Percentiles rank a stretch among this genome's conserved stretches.
phyloP scores from a whole-genome alignment of 2,329 filamentous ascomycete species.

The Curvularia hawaiiensis region DNA sequence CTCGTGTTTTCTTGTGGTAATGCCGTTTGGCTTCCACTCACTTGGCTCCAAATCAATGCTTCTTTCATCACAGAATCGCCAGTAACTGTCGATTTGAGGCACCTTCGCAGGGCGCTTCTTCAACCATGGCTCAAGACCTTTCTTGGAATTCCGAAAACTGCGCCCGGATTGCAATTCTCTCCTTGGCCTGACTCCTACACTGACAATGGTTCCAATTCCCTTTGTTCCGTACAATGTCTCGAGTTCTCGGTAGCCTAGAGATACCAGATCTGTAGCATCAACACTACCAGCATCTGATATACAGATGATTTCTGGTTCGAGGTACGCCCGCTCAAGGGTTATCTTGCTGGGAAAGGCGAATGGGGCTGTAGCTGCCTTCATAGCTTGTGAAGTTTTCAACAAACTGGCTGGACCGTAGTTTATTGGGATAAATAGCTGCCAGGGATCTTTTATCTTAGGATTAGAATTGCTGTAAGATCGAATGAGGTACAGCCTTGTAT shows the following conservation, averaged over 20 bases:
- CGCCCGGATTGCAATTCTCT: too few relatives aligned
- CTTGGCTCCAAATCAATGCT: neutral
- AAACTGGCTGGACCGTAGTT: neutral
- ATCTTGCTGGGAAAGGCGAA: neutral
- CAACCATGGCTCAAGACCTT: too few relatives aligned
- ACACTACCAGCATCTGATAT: neutral
- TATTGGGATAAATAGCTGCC: too few relatives aligned
- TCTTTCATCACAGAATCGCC: neutral
- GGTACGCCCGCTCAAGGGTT: too few relatives aligned
- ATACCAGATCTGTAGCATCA: neutral
- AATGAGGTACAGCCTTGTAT: neutral
- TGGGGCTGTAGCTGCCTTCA: neutral
- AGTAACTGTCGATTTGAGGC: too few relatives aligned
- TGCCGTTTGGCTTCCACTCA: neutral
- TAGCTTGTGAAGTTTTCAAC: neutral
- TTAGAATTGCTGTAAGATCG: too few relatives aligned
- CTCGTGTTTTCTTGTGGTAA: too few relatives aligned
- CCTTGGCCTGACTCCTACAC: neutral
- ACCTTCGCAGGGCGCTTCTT: too few relatives aligned
- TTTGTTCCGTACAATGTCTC: neutral
- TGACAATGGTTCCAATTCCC: neutral
- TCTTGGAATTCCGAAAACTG: too few relatives aligned
- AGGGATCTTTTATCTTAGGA: too few relatives aligned
- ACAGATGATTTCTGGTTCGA: too few relatives aligned
- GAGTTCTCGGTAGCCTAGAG: neutral